Percentiles rank a stretch among this genome's conserved stretches.
These are phyloP conservation scores for Colletotrichum abscissum DNA, from an alignment of 2,329 filamentous ascomycete genomes.

Conservation along the genomic window DNA sequence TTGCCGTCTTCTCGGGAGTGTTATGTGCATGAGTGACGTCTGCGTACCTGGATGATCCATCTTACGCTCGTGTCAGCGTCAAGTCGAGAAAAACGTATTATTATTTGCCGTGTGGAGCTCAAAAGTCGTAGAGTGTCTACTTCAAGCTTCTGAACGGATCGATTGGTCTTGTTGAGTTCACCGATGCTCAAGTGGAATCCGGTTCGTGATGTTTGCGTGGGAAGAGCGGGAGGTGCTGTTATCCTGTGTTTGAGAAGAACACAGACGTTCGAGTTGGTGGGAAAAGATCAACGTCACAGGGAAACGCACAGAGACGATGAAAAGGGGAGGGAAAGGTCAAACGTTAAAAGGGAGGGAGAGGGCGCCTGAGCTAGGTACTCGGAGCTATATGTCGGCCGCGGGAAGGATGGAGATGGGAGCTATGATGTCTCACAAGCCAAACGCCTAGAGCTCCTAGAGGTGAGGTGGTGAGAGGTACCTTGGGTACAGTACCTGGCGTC, in stretches of 20 bases:
- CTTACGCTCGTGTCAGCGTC: background rate
- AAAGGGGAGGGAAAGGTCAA: slow-evolving; percentile 11
- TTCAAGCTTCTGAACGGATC: background rate
- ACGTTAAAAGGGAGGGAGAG: slow-evolving; percentile 23
- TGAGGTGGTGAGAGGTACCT: background rate
- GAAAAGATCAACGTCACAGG: background rate
- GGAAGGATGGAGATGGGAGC: slow-evolving; percentile 1
- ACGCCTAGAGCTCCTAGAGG: background rate
- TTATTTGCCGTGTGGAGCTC: background rate
- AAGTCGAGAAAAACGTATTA: background rate
- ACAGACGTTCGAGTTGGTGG: background rate
- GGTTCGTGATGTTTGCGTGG: background rate
- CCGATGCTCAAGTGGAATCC: background rate
- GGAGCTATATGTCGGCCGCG: background rate
- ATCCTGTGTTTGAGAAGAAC: background rate
- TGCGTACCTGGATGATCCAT: slow-evolving; percentile 35
- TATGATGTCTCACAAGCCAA: slow-evolving; percentile 18
- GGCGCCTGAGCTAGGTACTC: background rate
- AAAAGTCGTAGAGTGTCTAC: background rate
- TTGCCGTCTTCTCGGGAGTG: background rate
- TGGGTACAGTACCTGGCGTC: background rate
- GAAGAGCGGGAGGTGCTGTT: background rate
- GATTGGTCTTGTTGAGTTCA: background rate
- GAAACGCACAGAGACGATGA: background rate
- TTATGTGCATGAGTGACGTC: background rate